These are phyloP conservation scores for Kregervanrija pseudodelftensis DNA, from an alignment of 805 yeast species.

Conservation along the genomic window DNA sequence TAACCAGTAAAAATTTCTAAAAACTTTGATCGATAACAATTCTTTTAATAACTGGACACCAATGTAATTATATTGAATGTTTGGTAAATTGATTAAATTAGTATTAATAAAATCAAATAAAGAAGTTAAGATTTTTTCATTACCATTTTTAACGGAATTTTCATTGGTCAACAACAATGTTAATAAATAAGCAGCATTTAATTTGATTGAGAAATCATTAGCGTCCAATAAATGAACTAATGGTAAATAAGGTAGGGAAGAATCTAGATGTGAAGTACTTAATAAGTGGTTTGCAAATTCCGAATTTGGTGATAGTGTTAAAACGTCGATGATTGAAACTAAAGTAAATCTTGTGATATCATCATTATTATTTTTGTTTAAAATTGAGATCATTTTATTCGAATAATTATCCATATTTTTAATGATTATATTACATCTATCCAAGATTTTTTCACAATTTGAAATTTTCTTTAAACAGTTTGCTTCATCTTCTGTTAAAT, in stretches of 20 bases:
- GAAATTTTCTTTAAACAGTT: conserved; percentile 28
- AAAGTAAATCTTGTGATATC: conserved; percentile 62
- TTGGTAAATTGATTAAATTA: conserved; percentile 25
- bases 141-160: conserved; percentile 9
- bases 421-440: conserved; percentile 34
- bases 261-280: conserved; percentile 34
- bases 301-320: conserved; percentile 26
- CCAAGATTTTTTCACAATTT: conserved; percentile 31
- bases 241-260: conserved; percentile 46
- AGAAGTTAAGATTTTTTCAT: conserved; percentile 32
- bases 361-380: conserved; percentile 47
- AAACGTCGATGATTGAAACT: conserved; percentile 54
- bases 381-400: conserved; percentile 44
- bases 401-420: conserved; percentile 46
- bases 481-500: conserved; percentile 63
- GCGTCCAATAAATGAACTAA: conserved; percentile 44
- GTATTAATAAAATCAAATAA: conserved; percentile 31
- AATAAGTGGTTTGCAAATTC: conserved; percentile 27
- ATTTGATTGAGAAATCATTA: conserved; percentile 49
- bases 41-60: conserved; percentile 60
- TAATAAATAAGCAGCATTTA: conserved; percentile 49
- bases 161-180: conserved; percentile 37
- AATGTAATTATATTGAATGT: conserved; percentile 49
- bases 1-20: conserved; percentile 42
- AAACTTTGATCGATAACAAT: conserved; percentile 46